Percentiles rank a stretch among this genome's conserved stretches.
Conservation (phyloP, 129 eudicot genomes). For the Pulicaria dysenterica region DNA sequence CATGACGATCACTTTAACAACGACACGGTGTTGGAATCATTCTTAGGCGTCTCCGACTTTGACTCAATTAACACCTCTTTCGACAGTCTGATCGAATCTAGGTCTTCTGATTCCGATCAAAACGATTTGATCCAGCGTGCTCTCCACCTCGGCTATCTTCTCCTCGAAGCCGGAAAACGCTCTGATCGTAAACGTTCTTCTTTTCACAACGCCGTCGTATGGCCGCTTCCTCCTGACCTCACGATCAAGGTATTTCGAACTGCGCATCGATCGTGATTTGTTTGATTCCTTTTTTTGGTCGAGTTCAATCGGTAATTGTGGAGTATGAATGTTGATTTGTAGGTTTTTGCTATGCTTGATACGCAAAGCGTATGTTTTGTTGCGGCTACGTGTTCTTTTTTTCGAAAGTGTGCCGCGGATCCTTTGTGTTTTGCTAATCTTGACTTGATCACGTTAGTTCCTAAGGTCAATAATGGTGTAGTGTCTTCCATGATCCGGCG, state of each 20-base stretch:
- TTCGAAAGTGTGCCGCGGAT: constrained; percentile 67
- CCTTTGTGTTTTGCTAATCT: constrained; percentile 62
- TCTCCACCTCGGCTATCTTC: constrained; percentile 44
- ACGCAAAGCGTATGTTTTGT: constrained; percentile 64
- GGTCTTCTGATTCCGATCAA: constrained; percentile 53
- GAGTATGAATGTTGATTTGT: constrained; percentile 32
- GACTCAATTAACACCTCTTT: constrained; percentile 46
- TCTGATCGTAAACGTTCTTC: constrained; percentile 54
- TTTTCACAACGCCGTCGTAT: constrained; percentile 54
- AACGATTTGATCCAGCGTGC: constrained; percentile 58
- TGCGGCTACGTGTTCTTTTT: constrained; percentile 70
- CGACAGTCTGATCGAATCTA: constrained; percentile 61
- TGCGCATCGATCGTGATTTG: background rate
- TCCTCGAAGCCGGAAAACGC: constrained; percentile 64
- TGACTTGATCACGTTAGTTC: constrained; percentile 60
- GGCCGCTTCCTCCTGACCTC: constrained; percentile 74
- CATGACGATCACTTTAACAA: constrained; percentile 6
- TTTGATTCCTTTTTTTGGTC: background rate
- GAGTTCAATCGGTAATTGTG: constrained; percentile 1
- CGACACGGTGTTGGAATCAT: constrained; percentile 43
- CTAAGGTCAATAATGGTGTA: constrained; percentile 66
- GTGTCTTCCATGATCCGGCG: constrained; percentile 70
- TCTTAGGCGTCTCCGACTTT: constrained; percentile 44
- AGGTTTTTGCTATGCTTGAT: constrained; percentile 75
- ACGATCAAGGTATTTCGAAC: constrained; percentile 52